Conservation (phyloP, 2,329 filamentous ascomycete genomes). For the Claviceps pazoutovae region DNA sequence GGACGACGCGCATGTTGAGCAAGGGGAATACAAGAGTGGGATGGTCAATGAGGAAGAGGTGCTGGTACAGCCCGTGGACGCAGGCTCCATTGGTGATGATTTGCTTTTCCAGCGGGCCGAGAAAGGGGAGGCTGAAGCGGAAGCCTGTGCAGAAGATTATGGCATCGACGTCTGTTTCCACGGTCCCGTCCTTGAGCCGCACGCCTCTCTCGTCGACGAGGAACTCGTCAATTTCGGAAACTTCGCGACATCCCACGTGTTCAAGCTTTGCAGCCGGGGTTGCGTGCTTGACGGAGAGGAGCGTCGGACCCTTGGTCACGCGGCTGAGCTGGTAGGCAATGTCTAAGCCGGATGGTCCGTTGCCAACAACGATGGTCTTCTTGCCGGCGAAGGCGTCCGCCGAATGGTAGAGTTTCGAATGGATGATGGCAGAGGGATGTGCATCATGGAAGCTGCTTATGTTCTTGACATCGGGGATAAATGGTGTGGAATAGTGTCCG, state of each 20-base stretch:
- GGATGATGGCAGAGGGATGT: slow-evolving; percentile 48
- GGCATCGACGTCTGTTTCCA: slow-evolving; percentile 56
- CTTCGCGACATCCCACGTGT: slow-evolving; percentile 34
- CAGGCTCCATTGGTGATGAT: slow-evolving; percentile 55
- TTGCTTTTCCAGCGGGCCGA: slow-evolving; percentile 30
- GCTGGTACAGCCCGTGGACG: slow-evolving; percentile 61
- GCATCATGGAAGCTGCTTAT: slow-evolving; percentile 43
- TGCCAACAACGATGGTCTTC: slow-evolving; percentile 75
- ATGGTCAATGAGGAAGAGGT: slow-evolving; percentile 61
- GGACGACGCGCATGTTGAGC: slow-evolving; percentile 73
- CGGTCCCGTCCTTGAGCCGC: slow-evolving; percentile 48
- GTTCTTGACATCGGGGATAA: slow-evolving; percentile 48
- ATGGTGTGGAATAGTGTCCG: slow-evolving; percentile 60
- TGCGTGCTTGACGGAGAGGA: slow-evolving; percentile 48
- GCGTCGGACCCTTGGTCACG: slow-evolving; percentile 43
- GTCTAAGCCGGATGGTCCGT: slow-evolving; percentile 71
- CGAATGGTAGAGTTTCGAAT: slow-evolving; percentile 68
- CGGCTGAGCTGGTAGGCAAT: slow-evolving; percentile 62
- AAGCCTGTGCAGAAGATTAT: slow-evolving; percentile 86
- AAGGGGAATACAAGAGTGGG: slow-evolving; percentile 68
- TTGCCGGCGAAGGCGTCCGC: slow-evolving; percentile 49
- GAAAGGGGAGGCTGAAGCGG: slow-evolving; percentile 70
- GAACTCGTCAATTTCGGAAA: slow-evolving; percentile 45
- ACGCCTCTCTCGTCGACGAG: slow-evolving; percentile 42
- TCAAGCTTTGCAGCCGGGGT: slow-evolving; percentile 30